Base-by-base conservation (phyloP, 129 eudicot species). In the Chrysanthemum lavandulifolium region DNA sequence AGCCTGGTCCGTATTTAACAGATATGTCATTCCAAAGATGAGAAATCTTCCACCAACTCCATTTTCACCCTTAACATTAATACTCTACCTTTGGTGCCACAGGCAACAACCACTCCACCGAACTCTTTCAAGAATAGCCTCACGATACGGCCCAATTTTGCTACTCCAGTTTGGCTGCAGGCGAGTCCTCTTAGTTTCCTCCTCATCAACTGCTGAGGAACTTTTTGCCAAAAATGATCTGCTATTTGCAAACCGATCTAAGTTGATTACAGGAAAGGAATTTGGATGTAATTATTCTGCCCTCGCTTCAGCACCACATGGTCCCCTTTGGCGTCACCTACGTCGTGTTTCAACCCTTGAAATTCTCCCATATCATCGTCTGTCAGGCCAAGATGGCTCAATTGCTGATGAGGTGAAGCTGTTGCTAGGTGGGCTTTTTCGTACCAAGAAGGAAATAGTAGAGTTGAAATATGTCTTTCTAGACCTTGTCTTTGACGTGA, bases 261-360 rank as follows among this genome's bases (percentile, higher is more conserved):
- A 83, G 36, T 29, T 84, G 66, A 23, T 75, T 13, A 67, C 72
- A 0, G 88, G 78, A 4, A 75, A 76, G 54, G 10, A 40, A 27
- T 40, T 83, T 4, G 88, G 87, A 31, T 53, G 74, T 54, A 75
- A 86, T 48, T 79, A 19, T 80, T 78, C 85, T 2, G 81, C 67
- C 31, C 76, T 89, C 2, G 83, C 84, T 4, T 82, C 86, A 86
- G 69, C 78, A 6, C 72, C 86, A 1, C 77, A 84, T 19, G 86
- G 82, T 18, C 68, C 67, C 1, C 73, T n/a, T 31, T 86, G 88
- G 87, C 72, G 79, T 57, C 82, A 74, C 15, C 78, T 89, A 1
- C 78, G 88, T 13, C 68, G 73, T 51, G 71, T 82, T 3, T 68
- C 86, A 1, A 64, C 81, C 4, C 57, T 75, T 56, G 89, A 86